Percentiles rank a stretch among this genome's conserved stretches.
phyloP scores from a whole-genome alignment of 2,329 filamentous ascomycete species.

The Microdochium bolleyi region DNA sequence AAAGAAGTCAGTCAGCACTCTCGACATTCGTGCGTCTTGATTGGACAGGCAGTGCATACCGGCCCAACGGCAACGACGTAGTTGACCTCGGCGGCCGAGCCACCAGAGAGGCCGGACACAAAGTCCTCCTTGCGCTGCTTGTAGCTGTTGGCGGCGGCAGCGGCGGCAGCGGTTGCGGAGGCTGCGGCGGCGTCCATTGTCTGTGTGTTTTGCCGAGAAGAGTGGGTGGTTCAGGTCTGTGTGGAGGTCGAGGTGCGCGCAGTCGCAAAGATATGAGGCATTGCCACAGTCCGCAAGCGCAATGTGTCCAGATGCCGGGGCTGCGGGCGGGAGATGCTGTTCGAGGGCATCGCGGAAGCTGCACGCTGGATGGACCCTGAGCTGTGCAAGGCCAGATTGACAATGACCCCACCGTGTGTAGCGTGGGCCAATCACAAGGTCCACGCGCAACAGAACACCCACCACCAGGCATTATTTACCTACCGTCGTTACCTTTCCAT shows the following conservation, averaged over 20 bases:
- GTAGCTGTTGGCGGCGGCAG: slow-evolving; percentile 50
- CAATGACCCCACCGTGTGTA: not conserved
- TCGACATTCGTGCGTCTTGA: not conserved
- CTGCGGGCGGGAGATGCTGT: not conserved
- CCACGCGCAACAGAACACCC: too few relatives aligned
- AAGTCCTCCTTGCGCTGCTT: slow-evolving; percentile 93
- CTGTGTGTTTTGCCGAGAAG: not conserved
- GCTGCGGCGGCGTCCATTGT: not conserved
- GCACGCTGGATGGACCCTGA: not conserved
- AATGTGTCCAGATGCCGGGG: not conserved
- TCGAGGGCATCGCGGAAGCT: not conserved
- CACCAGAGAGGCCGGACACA: slow-evolving; percentile 83
- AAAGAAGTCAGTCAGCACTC: slow-evolving; percentile 13
- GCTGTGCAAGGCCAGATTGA: not conserved
- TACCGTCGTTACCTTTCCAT: too few relatives aligned
- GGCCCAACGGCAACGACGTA: slow-evolving; percentile 77
- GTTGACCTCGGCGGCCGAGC: slow-evolving; percentile 78
- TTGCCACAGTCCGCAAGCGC: not conserved
- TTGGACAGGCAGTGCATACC: slow-evolving; percentile 34
- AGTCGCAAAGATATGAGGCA: not conserved
- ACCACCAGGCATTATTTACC: too few relatives aligned
- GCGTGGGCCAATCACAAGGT: not conserved
- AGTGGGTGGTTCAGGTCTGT: not conserved
- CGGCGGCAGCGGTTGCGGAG: slow-evolving; percentile 1
- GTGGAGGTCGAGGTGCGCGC: not conserved